Evolutionary conservation across 106 monocot species (phyloP).

Genomic region (Dendrobium catenatum): DNA sequence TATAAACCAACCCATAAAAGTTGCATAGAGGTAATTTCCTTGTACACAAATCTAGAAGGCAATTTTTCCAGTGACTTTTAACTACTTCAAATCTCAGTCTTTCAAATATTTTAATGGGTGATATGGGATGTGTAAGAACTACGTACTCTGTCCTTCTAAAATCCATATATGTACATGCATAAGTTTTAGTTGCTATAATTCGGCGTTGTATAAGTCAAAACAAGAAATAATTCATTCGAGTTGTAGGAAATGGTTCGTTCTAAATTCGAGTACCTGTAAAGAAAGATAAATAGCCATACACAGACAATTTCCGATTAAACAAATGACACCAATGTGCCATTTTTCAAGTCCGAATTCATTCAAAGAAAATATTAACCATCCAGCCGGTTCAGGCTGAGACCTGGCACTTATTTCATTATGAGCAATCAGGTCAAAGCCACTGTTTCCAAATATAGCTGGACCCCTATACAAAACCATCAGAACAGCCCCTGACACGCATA

Average conservation of each 20-base stretch:
- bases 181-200: background rate
- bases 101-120: too few species aligned
- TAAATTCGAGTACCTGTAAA: conserved; percentile 53
- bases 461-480: conserved; percentile 78
- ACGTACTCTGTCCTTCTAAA: too few species aligned
- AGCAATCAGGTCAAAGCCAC: conserved; percentile 20
- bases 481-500: conserved; percentile 76
- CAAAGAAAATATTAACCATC: conserved; percentile 28
- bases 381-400: conserved; percentile 54
- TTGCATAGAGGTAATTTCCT: too few species aligned
- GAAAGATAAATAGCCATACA: conserved; percentile 89
- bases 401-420: conserved; percentile 45
- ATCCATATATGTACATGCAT: too few species aligned
- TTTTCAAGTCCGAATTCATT: conserved; percentile 37
- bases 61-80: too few species aligned
- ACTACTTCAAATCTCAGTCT: too few species aligned
- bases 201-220: background rate
- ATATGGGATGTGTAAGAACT: too few species aligned
- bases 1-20: too few species aligned
- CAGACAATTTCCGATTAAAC: conserved; percentile 78
- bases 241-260: background rate
- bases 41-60: too few species aligned
- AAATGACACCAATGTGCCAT: conserved; percentile 79
- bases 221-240: conserved; percentile 5
- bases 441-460: conserved; percentile 54